Percentiles rank a stretch among this genome's conserved stretches.
Evolutionary conservation across 1,284 basidiomycete genomes (phyloP).

Genomic region (Cerrena zonata): DNA sequence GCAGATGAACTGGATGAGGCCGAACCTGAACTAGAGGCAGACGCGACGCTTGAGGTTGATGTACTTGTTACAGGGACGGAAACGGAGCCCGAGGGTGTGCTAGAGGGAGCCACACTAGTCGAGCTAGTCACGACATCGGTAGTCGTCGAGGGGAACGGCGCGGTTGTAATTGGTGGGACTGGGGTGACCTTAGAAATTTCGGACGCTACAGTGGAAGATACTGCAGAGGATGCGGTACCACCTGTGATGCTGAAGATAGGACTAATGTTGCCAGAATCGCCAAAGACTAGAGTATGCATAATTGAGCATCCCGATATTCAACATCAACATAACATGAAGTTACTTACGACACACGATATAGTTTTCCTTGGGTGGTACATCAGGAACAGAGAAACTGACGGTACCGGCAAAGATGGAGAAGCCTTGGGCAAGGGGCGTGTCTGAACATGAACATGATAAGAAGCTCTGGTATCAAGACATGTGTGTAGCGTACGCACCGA

Average conservation of each 20-base stretch:
- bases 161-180: neutral
- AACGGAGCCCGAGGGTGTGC: neutral
- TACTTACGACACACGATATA: conserved; percentile 47
- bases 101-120: neutral
- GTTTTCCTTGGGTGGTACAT: conserved; percentile 35
- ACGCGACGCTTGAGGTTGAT: neutral
- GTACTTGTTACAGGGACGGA: neutral
- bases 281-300: conserved; percentile 29
- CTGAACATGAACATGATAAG: conserved; percentile 10
- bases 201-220: conserved; percentile 1
- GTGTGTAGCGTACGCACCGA: conserved; percentile 35
- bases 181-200: conserved; percentile 9
- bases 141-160: neutral
- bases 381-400: conserved; percentile 51
- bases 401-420: conserved; percentile 48
- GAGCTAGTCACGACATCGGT: neutral
- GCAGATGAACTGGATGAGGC: neutral
- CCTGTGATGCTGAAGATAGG: conserved; percentile 37
- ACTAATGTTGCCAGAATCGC: conserved; percentile 40
- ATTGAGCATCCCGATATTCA: conserved; percentile 6
- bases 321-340: conserved; percentile 1
- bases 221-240: conserved; percentile 10
- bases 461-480: neutral
- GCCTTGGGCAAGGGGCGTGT: conserved; percentile 46
- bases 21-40: neutral